Evolutionary conservation across 2,329 filamentous ascomycete species (phyloP).

Genomic region (Verticillium longisporum): DNA sequence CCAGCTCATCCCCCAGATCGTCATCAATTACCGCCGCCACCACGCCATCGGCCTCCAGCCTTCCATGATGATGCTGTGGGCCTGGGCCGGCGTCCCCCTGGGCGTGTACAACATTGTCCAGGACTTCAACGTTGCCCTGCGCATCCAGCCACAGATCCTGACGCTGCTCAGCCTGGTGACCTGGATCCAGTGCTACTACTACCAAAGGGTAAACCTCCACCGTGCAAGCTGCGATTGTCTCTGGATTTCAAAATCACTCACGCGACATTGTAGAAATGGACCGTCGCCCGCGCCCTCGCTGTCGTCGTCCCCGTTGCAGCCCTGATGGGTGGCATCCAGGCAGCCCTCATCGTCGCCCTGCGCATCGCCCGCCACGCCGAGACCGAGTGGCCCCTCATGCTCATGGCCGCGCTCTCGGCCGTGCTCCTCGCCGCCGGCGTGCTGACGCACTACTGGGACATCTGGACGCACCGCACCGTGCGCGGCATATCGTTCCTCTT

Average conservation of each 20-base stretch:
- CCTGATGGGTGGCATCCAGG: constrained; percentile 53
- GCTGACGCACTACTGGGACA: constrained; percentile 62
- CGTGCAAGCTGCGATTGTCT: background rate
- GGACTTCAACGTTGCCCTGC: constrained; percentile 32
- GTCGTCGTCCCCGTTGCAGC: constrained; percentile 44
- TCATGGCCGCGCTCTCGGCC: constrained; percentile 63
- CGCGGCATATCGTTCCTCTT: constrained; percentile 68
- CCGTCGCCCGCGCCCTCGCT: constrained; percentile 36
- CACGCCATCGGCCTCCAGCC: constrained; percentile 59
- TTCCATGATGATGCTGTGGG: constrained; percentile 68
- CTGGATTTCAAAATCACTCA: background rate
- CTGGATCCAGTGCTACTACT: constrained; percentile 37
- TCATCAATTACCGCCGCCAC: constrained; percentile 61
- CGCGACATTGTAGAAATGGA: constrained; percentile 38
- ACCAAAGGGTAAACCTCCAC: constrained; percentile 26
- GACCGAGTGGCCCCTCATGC: constrained; percentile 52
- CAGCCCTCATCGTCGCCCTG: constrained; percentile 51
- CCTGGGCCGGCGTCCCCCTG: constrained; percentile 59
- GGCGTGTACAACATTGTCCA: constrained; percentile 43
- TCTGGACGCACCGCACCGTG: constrained; percentile 58
- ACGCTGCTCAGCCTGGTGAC: constrained; percentile 33
- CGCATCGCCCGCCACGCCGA: constrained; percentile 33
- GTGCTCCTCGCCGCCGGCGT: constrained; percentile 59
- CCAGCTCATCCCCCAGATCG: constrained; percentile 61
- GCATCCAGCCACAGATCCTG: constrained; percentile 35